Conservation (phyloP, 495 filamentous ascomycete genomes). For the Daldinia decipiens region DNA sequence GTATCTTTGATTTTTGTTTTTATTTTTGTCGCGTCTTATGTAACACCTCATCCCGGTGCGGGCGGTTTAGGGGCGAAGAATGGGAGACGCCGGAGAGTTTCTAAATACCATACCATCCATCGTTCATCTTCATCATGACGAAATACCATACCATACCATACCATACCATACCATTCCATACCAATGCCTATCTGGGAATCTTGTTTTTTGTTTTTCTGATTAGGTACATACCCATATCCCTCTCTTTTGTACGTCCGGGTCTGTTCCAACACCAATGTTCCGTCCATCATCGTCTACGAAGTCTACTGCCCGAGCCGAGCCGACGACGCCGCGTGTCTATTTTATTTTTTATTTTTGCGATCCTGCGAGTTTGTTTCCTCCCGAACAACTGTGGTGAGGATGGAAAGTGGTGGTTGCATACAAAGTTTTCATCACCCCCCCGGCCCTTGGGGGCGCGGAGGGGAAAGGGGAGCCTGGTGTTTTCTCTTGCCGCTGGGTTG, state of each 20-base stretch:
- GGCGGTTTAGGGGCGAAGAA: slow-evolving; percentile 2
- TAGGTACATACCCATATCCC: slow-evolving; percentile 7
- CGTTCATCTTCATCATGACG: slow-evolving; percentile 11
- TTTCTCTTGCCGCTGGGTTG: neutral
- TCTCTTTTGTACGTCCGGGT: slow-evolving; percentile 2
- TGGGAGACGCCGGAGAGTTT: neutral
- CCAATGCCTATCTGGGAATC: slow-evolving; percentile 1
- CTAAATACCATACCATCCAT: slow-evolving; percentile 9
- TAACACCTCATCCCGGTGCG: slow-evolving; percentile 8
- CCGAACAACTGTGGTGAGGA: neutral
- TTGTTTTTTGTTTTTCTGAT: slow-evolving; percentile 5
- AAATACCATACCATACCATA: slow-evolving; percentile 5
- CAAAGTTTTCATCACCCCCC: neutral
- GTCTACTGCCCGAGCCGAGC: slow-evolving; percentile 9
- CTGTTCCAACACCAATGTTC: slow-evolving; percentile 7
- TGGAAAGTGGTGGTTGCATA: slow-evolving; percentile 1
- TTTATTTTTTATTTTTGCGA: neutral
- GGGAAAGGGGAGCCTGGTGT: neutral
- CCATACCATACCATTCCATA: slow-evolving; percentile 3
- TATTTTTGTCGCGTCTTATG: neutral
- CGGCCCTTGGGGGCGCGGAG: neutral
- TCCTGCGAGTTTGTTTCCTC: neutral
- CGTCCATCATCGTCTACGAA: slow-evolving; percentile 6
- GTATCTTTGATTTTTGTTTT: neutral
- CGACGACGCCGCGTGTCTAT: neutral